A percentile compares a stretch with the other conserved stretches of the same genome.
Evolutionary conservation across 805 yeast species (phyloP).

Genomic region (Lipomyces chichibuensis): DNA sequence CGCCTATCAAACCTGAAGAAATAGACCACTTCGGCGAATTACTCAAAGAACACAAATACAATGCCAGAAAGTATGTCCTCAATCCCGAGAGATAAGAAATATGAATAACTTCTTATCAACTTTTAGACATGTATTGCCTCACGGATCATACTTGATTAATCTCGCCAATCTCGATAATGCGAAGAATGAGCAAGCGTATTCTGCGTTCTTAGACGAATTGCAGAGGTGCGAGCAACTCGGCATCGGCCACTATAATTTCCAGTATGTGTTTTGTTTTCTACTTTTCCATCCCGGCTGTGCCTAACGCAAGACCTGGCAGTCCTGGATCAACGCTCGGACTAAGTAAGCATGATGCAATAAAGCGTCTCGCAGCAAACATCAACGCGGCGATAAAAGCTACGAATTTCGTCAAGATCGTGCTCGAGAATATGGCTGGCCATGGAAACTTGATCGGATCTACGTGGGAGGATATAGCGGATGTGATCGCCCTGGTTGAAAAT

Average conservation of each 20-base stretch:
- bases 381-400: constrained; percentile 79
- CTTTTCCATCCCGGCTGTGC: background rate
- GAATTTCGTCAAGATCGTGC: constrained; percentile 76
- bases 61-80: constrained; percentile 56
- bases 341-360: constrained; percentile 66
- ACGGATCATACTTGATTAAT: constrained; percentile 92
- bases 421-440: constrained; percentile 98
- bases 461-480: constrained; percentile 71
- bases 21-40: constrained; percentile 63
- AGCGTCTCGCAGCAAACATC: constrained; percentile 73
- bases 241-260: constrained; percentile 87
- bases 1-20: constrained; percentile 70
- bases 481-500: constrained; percentile 77
- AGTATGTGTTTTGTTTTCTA: constrained; percentile 41
- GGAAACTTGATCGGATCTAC: constrained; percentile 86
- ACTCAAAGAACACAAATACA: constrained; percentile 66
- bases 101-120: background rate
- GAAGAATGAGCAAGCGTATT: constrained; percentile 74
- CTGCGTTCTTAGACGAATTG: constrained; percentile 82
- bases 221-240: constrained; percentile 81
- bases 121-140: constrained; percentile 74
- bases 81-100: background rate
- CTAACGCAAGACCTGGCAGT: constrained; percentile 19
- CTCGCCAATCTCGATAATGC: constrained; percentile 86
- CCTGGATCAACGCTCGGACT: constrained; percentile 80